phyloP scores from a whole-genome alignment of 2,329 filamentous ascomycete genomes.

The Rhytidhysteron rufulum region DNA sequence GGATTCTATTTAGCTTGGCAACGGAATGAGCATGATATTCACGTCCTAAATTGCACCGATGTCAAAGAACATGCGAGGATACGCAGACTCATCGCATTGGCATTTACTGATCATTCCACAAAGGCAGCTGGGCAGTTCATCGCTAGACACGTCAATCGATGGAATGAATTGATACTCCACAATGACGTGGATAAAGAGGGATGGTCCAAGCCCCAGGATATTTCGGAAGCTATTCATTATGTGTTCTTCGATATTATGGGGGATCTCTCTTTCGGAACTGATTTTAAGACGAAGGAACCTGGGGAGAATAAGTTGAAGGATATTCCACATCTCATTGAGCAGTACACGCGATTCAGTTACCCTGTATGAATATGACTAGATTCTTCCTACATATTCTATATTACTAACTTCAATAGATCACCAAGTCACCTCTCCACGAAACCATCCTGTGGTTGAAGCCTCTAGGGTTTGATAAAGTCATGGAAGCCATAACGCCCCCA shows the following conservation, averaged over 20 bases:
- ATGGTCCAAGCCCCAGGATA: constrained; percentile 10
- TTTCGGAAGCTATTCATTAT: constrained; percentile 17
- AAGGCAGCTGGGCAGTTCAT: constrained; percentile 8
- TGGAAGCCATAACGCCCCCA: neutral
- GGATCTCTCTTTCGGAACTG: constrained; percentile 33
- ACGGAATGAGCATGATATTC: constrained; percentile 6
- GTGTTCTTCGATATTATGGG: constrained; percentile 45
- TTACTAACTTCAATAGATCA: constrained; percentile 5
- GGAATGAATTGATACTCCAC: constrained; percentile 5
- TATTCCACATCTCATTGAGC: constrained; percentile 9
- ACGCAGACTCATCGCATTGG: constrained; percentile 9
- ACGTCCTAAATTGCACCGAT: constrained; percentile 6
- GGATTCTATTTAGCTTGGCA: constrained; percentile 12
- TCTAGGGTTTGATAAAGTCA: constrained; percentile 3
- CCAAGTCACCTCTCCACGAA: constrained; percentile 3
- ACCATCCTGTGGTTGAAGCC: constrained; percentile 10
- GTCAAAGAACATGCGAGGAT: constrained; percentile 6
- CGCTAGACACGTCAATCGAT: constrained; percentile 11
- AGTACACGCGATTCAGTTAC: constrained; percentile 6
- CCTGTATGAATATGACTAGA: constrained; percentile 2
- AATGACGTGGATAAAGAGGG: neutral
- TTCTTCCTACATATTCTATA: neutral
- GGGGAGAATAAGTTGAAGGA: constrained; percentile 9
- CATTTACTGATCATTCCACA: constrained; percentile 12
- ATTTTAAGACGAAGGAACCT: constrained; percentile 29